Evolutionary conservation across 768 basidiomycete species (phyloP).

Genomic region (Mycena kentingensis): DNA sequence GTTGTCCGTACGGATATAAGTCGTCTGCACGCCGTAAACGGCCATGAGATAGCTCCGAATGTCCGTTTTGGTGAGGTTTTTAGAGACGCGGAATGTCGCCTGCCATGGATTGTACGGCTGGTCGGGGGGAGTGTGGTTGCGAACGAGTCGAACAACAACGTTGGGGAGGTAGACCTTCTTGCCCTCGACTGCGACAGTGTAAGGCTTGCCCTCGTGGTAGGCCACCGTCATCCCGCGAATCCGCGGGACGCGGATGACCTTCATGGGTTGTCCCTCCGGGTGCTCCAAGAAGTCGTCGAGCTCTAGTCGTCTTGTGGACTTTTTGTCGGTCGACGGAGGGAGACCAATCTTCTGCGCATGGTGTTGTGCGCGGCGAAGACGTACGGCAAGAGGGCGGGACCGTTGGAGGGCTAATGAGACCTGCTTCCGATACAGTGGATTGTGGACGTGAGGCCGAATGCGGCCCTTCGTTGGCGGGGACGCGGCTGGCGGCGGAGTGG

Average conservation of each 20-base stretch:
- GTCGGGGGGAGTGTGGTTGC: slow-evolving; percentile 76
- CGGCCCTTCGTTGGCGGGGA: slow-evolving; percentile 45
- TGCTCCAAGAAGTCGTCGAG: slow-evolving; percentile 18
- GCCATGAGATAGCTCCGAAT: slow-evolving; percentile 81
- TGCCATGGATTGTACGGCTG: slow-evolving; percentile 92
- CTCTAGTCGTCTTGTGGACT: slow-evolving; percentile 11
- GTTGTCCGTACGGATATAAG: slow-evolving; percentile 95
- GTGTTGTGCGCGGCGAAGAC: slow-evolving; percentile 56
- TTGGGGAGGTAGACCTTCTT: slow-evolving; percentile 90
- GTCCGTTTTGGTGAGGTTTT: slow-evolving; percentile 89
- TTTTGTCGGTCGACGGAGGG: slow-evolving; percentile 49
- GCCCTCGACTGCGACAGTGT: slow-evolving; percentile 63
- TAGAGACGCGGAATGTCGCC: slow-evolving; percentile 92
- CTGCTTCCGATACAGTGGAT: slow-evolving; percentile 37
- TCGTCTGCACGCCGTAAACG: slow-evolving; percentile 86
- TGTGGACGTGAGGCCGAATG: slow-evolving; percentile 37
- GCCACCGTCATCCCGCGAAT: slow-evolving; percentile 63
- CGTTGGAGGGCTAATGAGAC: slow-evolving; percentile 60
- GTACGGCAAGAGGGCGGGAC: slow-evolving; percentile 74
- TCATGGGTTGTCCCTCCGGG: slow-evolving; percentile 16
- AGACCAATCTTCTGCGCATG: slow-evolving; percentile 56
- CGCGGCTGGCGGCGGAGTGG: slow-evolving; percentile 32
- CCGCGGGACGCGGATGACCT: slow-evolving; percentile 63
- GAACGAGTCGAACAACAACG: slow-evolving; percentile 76
- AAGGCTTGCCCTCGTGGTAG: slow-evolving; percentile 38